Percentiles rank a stretch among this genome's conserved stretches.
These are phyloP conservation scores for Mucor saturninus DNA, from an alignment of 371 early-diverging fungal genomes.

Conservation along the genomic window DNA sequence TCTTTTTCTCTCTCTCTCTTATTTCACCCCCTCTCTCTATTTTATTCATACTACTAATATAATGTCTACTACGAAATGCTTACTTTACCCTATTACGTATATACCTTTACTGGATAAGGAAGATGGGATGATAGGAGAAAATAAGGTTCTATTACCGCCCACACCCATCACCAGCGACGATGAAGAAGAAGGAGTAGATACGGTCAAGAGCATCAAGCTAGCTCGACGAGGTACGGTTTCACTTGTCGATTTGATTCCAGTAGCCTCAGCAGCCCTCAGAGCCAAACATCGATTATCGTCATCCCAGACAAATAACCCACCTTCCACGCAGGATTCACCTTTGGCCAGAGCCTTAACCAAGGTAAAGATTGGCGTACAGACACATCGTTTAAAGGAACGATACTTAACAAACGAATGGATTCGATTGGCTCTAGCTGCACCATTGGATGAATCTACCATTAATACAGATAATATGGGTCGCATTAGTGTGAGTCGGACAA, in stretches of 20 bases:
- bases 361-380: constrained; percentile 44
- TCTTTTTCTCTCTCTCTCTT: background rate
- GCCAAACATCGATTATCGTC: constrained; percentile 11
- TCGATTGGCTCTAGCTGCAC: constrained; percentile 42
- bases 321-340: constrained; percentile 26
- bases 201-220: constrained; percentile 6
- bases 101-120: background rate
- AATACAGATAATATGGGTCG: constrained; percentile 10
- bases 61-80: background rate
- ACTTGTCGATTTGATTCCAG: constrained; percentile 47
- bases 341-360: constrained; percentile 47
- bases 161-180: constrained; percentile 30
- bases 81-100: background rate
- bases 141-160: constrained; percentile 20
- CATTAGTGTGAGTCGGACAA: constrained; percentile 35
- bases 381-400: constrained; percentile 46
- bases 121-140: background rate
- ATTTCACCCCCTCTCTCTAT: constrained; percentile 1
- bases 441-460: constrained; percentile 42
- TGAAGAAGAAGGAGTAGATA: background rate
- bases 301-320: background rate
- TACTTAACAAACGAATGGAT: constrained; percentile 54
- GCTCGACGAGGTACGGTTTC: constrained; percentile 30
- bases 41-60: background rate
- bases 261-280: constrained; percentile 42